Percentiles rank a stretch among this genome's conserved stretches.
These are phyloP conservation scores for Magnolia changhungtana DNA, from an alignment of 164 flowering plant genomes.

Conservation along the genomic window DNA sequence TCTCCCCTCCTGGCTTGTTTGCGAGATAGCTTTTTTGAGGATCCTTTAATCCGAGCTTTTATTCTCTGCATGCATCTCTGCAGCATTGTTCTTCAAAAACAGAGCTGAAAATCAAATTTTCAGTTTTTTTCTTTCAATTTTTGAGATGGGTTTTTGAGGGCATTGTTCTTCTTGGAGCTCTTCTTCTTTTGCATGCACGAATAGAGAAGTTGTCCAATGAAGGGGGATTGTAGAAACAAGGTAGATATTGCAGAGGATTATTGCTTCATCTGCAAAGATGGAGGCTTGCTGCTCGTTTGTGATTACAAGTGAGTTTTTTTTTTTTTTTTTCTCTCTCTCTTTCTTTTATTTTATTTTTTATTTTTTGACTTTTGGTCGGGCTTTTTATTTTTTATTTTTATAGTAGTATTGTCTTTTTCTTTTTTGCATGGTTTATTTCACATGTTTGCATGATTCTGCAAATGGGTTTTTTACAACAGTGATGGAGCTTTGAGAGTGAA, in stretches of 20 bases:
- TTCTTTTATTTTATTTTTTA: no score
- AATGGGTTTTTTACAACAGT: no score
- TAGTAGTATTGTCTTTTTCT: no score
- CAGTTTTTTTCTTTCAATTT: background rate
- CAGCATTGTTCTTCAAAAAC: background rate
- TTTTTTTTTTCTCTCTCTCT: no score
- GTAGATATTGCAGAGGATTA: conserved; percentile 47
- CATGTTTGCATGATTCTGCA: no score
- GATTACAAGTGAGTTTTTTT: conserved; percentile 42
- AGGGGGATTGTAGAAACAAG: conserved; percentile 17
- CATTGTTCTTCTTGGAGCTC: conserved; percentile 46
- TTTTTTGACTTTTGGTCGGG: background rate
- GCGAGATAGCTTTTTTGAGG: background rate
- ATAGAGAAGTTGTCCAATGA: background rate
- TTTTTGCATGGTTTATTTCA: no score
- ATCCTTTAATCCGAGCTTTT: background rate
- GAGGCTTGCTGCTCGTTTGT: conserved; percentile 47
- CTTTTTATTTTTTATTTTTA: background rate
- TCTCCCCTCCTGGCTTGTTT: no score
- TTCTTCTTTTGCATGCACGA: background rate
- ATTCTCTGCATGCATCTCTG: background rate
- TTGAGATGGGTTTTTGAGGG: conserved; percentile 16
- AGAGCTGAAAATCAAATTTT: no score
- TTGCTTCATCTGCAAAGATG: conserved; percentile 70
- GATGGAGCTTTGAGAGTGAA: no score